Evolutionary conservation across 345 rosid genomes (phyloP), one percentile per base, ranked within the genome.

Genomic region (Balakata baccata): DNA sequence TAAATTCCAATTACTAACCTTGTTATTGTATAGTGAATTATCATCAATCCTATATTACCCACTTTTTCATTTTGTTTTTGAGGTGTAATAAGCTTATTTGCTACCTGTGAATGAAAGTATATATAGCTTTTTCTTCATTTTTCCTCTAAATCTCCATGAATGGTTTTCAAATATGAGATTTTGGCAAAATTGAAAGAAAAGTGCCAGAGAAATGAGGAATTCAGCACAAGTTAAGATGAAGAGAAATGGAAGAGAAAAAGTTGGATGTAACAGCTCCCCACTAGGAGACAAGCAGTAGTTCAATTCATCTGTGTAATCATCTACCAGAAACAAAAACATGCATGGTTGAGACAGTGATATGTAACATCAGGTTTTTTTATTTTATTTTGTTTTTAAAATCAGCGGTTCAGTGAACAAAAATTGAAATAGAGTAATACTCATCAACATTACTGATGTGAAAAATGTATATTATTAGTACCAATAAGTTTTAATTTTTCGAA

Each of bases 231-330:
- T 3, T 37, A 17, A 34, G 7, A 37, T 13, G 0, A 0, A 61
- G 65, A 61, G 22, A 61, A 45, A 66, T 22, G 69, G 43, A 66
- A 66, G 56, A 22, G 47, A 66, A 6, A 2, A 57, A 66, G 3
- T 13, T 23, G 12, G 34, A 29, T 29, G 2, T 29, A 29, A 29
- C 2, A 29, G 34, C 2, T 29, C 34, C 34, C 34, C 34, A 29
- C 34, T 29, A 29, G 46, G 45, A 7, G 47, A 68, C 29, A 52
- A 53, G 1, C 6, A 11, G 37, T 1, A 11, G 60, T 52, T 23
- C 71, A 52, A 34, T 47, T 34, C 45, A 62, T 62, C 16, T 38
- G 22, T 37, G 41, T 3, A 61, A 61, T n/a, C 10, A 29, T 34
- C 43, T 11, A 13, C 4, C 37, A 37, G 34, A 37, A 62, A 14